Evolutionary conservation across 2,329 filamentous ascomycete species (phyloP), one percentile per base, ranked within the genome.

Genomic region (Curvularia spicifera): DNA sequence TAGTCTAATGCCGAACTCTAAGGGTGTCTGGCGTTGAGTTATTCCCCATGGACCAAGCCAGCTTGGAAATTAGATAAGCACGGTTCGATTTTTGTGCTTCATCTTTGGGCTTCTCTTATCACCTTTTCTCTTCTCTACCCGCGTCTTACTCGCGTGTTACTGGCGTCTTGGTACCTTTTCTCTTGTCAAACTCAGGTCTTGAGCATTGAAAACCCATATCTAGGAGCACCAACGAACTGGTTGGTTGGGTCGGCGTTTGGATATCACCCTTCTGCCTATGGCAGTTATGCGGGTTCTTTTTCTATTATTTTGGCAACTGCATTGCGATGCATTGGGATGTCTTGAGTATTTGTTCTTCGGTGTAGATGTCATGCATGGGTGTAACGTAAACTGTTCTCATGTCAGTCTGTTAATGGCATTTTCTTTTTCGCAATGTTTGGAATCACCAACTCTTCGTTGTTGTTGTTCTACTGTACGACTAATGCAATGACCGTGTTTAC

Each of bases 11-110:
- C 57, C 65, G 20, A 61, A 59, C 15, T 58, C 65, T 56, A 76
- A 75, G 68, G 69, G 68, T 54, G 66, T 69, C 44, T 75, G 73
- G 73, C 72, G 72, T 50, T 73, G 64, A 75, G 46, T 42, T 10
- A 26, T 42, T 39, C 33, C 24, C 51, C 51, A n/a, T 59, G 53
- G 46, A 57, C 31, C 22, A 20, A 10, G 7, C 10, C 20, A 15
- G 10, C 37, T 31, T 39, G 37, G 47, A 44, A 29, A 18, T 20
- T 28, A 53, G 56, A 51, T 22, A 15, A 40, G 24, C 47, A 56
- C 28, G 22, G 51, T 24, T 42, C 51, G 48, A 31, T 53, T 53
- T 45, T 61, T 18, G 55, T 40, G 33, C 20, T 28, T 47, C 48
- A 52, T 29, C 12, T 29, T 35, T 31, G 20, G 5, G 33, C 9